Evolutionary conservation across 768 basidiomycete species (phyloP).

Genomic region (Polyporus arcularius): DNA sequence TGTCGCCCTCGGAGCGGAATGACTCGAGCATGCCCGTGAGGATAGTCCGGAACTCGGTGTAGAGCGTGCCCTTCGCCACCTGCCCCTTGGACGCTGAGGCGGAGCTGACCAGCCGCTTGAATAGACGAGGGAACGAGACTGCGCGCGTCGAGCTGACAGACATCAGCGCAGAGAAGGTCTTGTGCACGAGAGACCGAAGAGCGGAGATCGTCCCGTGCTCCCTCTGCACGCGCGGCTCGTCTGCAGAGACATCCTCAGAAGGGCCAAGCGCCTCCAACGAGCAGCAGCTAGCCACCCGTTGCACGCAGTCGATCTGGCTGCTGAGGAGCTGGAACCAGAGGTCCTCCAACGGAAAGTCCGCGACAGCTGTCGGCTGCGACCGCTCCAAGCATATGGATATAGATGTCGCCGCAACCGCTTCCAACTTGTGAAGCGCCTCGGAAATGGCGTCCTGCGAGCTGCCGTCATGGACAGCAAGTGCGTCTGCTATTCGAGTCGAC

Average conservation of each 20-base stretch:
- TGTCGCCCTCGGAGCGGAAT: constrained; percentile 89
- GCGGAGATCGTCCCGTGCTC: constrained; percentile 44
- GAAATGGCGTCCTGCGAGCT: constrained; percentile 9
- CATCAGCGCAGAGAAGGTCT: constrained; percentile 81
- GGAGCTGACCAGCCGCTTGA: constrained; percentile 87
- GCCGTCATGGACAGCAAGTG: constrained; percentile 30
- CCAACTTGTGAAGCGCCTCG: constrained; percentile 50
- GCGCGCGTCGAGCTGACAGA: constrained; percentile 78
- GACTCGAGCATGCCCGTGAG: constrained; percentile 95
- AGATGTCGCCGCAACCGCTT: constrained; percentile 60
- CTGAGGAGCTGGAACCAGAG: constrained; percentile 88
- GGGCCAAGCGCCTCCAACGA: constrained; percentile 20
- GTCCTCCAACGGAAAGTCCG: constrained; percentile 64
- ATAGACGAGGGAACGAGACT: constrained; percentile 88
- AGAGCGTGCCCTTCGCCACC: constrained; percentile 62
- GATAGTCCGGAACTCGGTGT: constrained; percentile 90
- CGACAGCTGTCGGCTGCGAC: constrained; percentile 45
- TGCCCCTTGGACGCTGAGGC: constrained; percentile 53
- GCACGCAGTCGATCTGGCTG: constrained; percentile 80
- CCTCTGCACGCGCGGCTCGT: constrained; percentile 19
- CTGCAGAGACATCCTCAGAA: constrained; percentile 13
- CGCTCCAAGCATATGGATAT: constrained; percentile 70
- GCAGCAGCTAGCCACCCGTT: constrained; percentile 56
- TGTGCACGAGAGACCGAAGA: constrained; percentile 77
- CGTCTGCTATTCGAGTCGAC: constrained; percentile 44